Percentiles rank a stretch among this genome's conserved stretches.
Conservation (phyloP, 2,329 filamentous ascomycete genomes). For the Lachnellula suecica region DNA sequence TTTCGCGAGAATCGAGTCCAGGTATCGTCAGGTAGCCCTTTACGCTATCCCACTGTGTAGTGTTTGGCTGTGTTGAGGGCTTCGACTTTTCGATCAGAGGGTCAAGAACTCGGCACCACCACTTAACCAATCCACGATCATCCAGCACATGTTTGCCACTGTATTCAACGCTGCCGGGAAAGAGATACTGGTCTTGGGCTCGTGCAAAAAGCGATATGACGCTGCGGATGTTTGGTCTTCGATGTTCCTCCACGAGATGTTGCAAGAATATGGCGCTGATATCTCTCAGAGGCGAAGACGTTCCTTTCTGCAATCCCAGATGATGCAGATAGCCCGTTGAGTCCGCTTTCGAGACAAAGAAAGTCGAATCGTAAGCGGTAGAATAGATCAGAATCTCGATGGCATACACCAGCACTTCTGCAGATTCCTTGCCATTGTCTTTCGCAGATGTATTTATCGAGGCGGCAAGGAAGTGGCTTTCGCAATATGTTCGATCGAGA, state of each 20-base stretch:
- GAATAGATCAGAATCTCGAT: slow-evolving; percentile 88
- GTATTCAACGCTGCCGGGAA: slow-evolving; percentile 88
- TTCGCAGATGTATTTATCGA: slow-evolving; percentile 40
- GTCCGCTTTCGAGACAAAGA: slow-evolving; percentile 96
- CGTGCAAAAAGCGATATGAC: slow-evolving; percentile 90
- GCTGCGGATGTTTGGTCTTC: slow-evolving; percentile 63
- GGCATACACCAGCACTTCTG: slow-evolving; percentile 69
- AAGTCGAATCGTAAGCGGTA: slow-evolving; percentile 74
- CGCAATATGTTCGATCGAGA: slow-evolving; percentile 78
- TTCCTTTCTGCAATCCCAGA: slow-evolving; percentile 60
- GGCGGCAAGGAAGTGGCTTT: slow-evolving; percentile 75
- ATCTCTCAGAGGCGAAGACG: slow-evolving; percentile 70
- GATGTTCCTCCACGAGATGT: slow-evolving; percentile 68
- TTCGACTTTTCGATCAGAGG: slow-evolving; percentile 53
- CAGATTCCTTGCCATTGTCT: slow-evolving; percentile 21
- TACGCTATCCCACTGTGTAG: slow-evolving; percentile 43
- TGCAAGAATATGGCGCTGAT: slow-evolving; percentile 74
- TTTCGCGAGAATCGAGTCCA: slow-evolving; percentile 80
- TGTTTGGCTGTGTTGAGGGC: not conserved
- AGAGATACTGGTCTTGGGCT: slow-evolving; percentile 90
- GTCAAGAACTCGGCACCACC: slow-evolving; percentile 92
- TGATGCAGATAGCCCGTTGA: slow-evolving; percentile 84
- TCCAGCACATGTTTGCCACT: slow-evolving; percentile 85
- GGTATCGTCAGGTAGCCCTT: slow-evolving; percentile 85
- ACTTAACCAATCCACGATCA: slow-evolving; percentile 84